Evolutionary conservation across 495 filamentous ascomycete genomes (phyloP).

Genomic region (Trichoderma virens): DNA sequence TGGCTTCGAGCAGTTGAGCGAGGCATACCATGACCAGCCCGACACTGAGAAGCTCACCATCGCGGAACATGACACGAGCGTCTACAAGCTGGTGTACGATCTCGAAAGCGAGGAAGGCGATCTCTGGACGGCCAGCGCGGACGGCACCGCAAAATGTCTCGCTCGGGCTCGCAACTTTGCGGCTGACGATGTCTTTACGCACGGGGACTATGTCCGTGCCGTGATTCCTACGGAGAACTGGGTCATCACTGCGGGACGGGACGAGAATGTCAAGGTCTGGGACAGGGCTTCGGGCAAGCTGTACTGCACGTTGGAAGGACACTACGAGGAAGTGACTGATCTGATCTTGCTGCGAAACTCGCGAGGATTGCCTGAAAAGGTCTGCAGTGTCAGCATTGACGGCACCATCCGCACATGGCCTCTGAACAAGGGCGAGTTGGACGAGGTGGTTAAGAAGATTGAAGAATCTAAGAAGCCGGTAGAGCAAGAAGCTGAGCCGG

Average conservation of each 20-base stretch:
- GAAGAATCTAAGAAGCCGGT: slow-evolving; percentile 41
- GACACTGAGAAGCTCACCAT: slow-evolving; percentile 49
- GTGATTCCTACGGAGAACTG: slow-evolving; percentile 66
- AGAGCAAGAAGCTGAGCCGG: slow-evolving; percentile 35
- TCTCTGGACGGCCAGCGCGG: slow-evolving; percentile 84
- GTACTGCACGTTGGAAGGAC: slow-evolving; percentile 69
- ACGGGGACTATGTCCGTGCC: slow-evolving; percentile 86
- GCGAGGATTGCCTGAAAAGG: slow-evolving; percentile 25
- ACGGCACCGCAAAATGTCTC: slow-evolving; percentile 72
- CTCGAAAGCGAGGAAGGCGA: slow-evolving; percentile 39
- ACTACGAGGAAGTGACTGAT: slow-evolving; percentile 88
- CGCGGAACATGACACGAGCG: slow-evolving; percentile 78
- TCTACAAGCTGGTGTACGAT: slow-evolving; percentile 70
- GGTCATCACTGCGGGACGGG: slow-evolving; percentile 83
- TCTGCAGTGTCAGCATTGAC: slow-evolving; percentile 83
- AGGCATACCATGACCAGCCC: slow-evolving; percentile 27
- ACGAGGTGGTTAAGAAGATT: slow-evolving; percentile 44
- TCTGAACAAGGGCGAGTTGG: slow-evolving; percentile 55
- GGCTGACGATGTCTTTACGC: slow-evolving; percentile 60
- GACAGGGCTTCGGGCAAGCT: slow-evolving; percentile 64
- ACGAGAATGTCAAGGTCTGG: slow-evolving; percentile 91
- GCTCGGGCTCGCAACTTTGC: slow-evolving; percentile 57
- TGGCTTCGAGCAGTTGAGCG: slow-evolving; percentile 39
- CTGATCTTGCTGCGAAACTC: slow-evolving; percentile 53
- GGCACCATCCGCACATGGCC: slow-evolving; percentile 79